phyloP scores from a whole-genome alignment of 139 green algal species.

The Astrephomene gubernaculifera region DNA sequence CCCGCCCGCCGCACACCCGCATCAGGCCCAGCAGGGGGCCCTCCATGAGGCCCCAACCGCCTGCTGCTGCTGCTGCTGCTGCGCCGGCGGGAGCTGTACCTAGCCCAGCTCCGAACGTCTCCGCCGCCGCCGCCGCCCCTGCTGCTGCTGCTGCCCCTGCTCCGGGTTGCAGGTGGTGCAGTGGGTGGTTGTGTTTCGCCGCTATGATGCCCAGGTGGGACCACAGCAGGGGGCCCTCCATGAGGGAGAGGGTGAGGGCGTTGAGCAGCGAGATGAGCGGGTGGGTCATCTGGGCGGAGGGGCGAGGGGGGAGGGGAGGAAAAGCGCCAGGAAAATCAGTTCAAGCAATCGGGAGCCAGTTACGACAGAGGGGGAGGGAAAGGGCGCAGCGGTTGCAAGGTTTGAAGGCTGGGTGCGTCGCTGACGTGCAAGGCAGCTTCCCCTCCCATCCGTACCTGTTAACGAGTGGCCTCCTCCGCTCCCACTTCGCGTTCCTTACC shows the following conservation, averaged over 20 bases:
- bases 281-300: neutral
- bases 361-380: no score
- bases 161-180: no score
- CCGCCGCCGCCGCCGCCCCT: neutral
- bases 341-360: no score
- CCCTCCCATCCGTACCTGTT: neutral
- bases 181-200: no score
- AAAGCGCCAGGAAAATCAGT: no score
- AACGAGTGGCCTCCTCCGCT: neutral
- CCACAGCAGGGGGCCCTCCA: constrained; percentile 2
- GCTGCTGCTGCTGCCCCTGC: no score
- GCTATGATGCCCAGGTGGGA: no score
- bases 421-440: neutral
- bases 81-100: neutral
- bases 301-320: neutral
- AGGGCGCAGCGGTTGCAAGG: no score
- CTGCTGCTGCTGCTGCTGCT: neutral
- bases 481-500: neutral
- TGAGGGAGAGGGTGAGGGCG: neutral
- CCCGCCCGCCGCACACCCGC: neutral
- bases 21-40: neutral
- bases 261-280: neutral
- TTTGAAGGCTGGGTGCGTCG: neutral
- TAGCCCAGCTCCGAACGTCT: neutral
- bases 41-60: neutral